Conservation (phyloP, 1,139 yeast species). For the Wickerhamiella pararugosa region DNA sequence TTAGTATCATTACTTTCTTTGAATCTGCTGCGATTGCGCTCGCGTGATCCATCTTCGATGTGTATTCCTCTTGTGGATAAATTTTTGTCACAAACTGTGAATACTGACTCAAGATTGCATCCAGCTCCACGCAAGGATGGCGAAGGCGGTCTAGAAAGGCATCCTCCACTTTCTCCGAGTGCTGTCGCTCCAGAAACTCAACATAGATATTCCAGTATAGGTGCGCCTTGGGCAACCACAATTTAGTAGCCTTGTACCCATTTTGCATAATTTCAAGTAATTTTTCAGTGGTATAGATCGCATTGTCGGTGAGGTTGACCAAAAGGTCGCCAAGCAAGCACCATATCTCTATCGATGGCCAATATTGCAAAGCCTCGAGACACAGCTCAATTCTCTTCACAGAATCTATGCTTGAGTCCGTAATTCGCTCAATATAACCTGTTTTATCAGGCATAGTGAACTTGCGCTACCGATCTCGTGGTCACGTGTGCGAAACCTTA, state of each 20-base stretch:
- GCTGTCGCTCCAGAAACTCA: not conserved
- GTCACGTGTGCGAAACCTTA: not conserved
- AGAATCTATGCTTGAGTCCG: no score
- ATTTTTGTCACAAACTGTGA: not conserved
- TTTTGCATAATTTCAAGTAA: not conserved
- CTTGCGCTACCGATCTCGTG: not conserved
- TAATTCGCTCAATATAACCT: no score
- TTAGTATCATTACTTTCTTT: not conserved
- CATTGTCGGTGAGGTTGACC: not conserved
- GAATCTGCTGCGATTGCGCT: not conserved
- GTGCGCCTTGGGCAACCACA: constrained; percentile 1
- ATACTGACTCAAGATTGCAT: not conserved
- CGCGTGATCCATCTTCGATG: not conserved
- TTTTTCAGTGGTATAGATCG: not conserved
- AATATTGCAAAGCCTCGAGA: constrained; percentile 1
- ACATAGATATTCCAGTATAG: constrained; percentile 3
- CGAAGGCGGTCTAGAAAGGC: constrained; percentile 1
- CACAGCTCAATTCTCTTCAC: not conserved
- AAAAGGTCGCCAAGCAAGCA: not conserved
- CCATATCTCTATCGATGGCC: constrained; percentile 3
- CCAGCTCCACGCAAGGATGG: constrained; percentile 2
- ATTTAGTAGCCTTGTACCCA: not conserved
- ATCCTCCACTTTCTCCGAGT: not conserved
- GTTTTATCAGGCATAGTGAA: not conserved
- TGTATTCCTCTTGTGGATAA: not conserved